phyloP scores from a whole-genome alignment of 768 basidiomycete genomes.

The Phylloporus rhodoxanthus region DNA sequence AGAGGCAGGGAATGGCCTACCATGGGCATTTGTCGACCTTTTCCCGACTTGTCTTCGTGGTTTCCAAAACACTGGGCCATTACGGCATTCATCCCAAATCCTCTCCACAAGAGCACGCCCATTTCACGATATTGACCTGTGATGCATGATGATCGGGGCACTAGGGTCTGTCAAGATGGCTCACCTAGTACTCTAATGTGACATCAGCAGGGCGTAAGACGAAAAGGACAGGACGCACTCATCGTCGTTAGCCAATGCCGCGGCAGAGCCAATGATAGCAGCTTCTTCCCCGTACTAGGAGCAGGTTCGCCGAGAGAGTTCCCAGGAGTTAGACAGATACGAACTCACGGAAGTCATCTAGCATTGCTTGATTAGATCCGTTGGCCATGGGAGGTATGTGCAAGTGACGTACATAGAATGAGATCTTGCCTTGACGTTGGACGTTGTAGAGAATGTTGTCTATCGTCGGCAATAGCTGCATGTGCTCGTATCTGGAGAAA shows the following conservation, averaged over 20 bases:
- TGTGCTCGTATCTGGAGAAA: slow-evolving; percentile 58
- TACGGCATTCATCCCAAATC: slow-evolving; percentile 67
- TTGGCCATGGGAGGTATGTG: neutral
- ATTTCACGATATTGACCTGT: slow-evolving; percentile 89
- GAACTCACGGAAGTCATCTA: slow-evolving; percentile 78
- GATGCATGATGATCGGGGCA: slow-evolving; percentile 1
- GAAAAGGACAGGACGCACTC: slow-evolving; percentile 51
- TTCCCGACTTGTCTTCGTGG: slow-evolving; percentile 68
- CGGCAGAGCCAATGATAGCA: slow-evolving; percentile 82
- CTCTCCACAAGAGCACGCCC: slow-evolving; percentile 86
- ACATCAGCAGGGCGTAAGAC: slow-evolving; percentile 7
- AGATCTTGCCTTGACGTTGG: slow-evolving; percentile 90
- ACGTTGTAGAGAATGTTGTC: slow-evolving; percentile 89
- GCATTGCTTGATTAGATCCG: slow-evolving; percentile 3
- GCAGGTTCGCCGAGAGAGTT: neutral
- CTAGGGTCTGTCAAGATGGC: slow-evolving; percentile 5
- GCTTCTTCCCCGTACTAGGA: slow-evolving; percentile 85
- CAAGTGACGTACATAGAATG: slow-evolving; percentile 65
- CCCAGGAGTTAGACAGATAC: neutral
- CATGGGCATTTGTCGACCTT: slow-evolving; percentile 92
- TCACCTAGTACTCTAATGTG: slow-evolving; percentile 62
- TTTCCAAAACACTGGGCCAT: slow-evolving; percentile 95
- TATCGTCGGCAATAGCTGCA: slow-evolving; percentile 74
- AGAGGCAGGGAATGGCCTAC: slow-evolving; percentile 36
- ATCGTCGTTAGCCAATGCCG: slow-evolving; percentile 74